Conservation (phyloP, 2,329 filamentous ascomycete species). For the Penicillium hordei region DNA sequence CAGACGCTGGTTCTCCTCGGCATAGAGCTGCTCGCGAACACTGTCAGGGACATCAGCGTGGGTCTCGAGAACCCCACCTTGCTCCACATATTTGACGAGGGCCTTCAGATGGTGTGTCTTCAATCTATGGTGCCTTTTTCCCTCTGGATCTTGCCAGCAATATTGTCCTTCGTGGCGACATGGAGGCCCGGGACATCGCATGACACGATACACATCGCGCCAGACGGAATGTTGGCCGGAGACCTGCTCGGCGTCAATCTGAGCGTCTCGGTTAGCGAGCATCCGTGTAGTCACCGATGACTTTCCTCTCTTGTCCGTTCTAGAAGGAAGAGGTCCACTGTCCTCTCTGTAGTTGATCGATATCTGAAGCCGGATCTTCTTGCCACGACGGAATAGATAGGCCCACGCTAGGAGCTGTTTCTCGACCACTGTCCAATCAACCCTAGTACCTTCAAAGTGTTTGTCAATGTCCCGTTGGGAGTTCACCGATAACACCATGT, state of each 20-base stretch:
- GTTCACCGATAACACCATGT: no score
- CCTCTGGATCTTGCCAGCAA: constrained; percentile 35
- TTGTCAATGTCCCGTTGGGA: background rate
- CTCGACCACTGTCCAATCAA: no score
- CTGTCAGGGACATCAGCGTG: no score
- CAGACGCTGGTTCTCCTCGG: no score
- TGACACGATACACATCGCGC: constrained; percentile 33
- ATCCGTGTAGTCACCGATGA: constrained; percentile 26
- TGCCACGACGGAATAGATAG: no score
- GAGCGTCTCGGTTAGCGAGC: constrained; percentile 24
- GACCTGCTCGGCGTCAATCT: constrained; percentile 23
- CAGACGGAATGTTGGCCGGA: constrained; percentile 29
- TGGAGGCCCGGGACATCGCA: constrained; percentile 32
- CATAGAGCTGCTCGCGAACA: no score
- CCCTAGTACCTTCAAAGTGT: no score
- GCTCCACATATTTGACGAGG: constrained; percentile 30
- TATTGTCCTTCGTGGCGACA: constrained; percentile 29
- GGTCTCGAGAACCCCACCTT: constrained; percentile 4
- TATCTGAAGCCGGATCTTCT: no score
- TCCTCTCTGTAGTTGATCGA: no score
- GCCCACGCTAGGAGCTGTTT: no score
- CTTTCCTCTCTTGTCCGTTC: constrained; percentile 21
- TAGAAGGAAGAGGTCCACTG: background rate
- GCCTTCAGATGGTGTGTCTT: constrained; percentile 27
- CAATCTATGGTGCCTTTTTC: constrained; percentile 37